Percentiles rank a stretch among this genome's conserved stretches.
Evolutionary conservation across 2,329 filamentous ascomycete species (phyloP).

Genomic region (Coniella vitis): DNA sequence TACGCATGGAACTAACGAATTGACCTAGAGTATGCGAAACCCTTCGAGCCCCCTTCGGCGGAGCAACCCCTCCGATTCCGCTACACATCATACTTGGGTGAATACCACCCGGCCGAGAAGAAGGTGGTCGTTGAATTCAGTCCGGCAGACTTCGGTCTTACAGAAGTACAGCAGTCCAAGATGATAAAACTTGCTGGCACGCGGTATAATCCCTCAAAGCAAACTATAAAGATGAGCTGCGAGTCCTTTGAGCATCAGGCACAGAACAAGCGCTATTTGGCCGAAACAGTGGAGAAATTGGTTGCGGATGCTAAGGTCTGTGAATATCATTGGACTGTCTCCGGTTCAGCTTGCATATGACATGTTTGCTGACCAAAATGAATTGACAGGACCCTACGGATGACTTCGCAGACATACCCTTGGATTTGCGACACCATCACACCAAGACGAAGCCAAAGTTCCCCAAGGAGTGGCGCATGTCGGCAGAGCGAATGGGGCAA

Average conservation of each 20-base stretch:
- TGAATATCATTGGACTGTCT: not conserved
- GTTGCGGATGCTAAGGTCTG: conserved; percentile 65
- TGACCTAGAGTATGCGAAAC: conserved; percentile 67
- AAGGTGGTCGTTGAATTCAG: conserved; percentile 94
- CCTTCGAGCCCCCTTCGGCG: conserved; percentile 64
- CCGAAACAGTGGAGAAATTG: conserved; percentile 67
- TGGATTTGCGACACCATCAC: conserved; percentile 81
- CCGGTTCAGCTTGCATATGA: no score
- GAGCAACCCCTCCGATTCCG: conserved; percentile 80
- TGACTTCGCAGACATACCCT: conserved; percentile 79
- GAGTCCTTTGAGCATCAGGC: conserved; percentile 83
- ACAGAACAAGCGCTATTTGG: conserved; percentile 95
- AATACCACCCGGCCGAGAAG: conserved; percentile 80
- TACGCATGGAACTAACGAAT: conserved; percentile 15
- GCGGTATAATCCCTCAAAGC: conserved; percentile 79
- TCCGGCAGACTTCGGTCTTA: conserved; percentile 65
- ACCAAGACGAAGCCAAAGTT: conserved; percentile 62
- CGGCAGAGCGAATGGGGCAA: conserved; percentile 56
- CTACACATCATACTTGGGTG: conserved; percentile 94
- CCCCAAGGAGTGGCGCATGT: conserved; percentile 78
- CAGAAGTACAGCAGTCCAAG: conserved; percentile 63
- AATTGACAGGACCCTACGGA: conserved; percentile 60
- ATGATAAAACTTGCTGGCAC: conserved; percentile 80
- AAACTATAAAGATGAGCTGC: conserved; percentile 81
- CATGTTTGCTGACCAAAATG: no score